Conservation (phyloP, 768 basidiomycete genomes). For the Leccinum arenicola region DNA sequence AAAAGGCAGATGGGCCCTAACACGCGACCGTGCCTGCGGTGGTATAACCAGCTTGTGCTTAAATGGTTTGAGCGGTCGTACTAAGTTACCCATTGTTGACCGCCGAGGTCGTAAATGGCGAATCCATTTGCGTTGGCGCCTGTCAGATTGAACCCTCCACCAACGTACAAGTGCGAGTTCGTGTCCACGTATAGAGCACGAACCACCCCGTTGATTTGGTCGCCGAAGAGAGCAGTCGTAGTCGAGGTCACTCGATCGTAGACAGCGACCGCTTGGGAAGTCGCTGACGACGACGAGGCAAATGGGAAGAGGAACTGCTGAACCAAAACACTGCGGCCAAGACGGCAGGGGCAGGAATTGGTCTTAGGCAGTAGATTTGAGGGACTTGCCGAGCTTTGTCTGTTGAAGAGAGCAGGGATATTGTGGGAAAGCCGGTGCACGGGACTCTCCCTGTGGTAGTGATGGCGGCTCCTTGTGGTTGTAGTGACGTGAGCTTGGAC, state of each 20-base stretch:
- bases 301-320: conserved; percentile 63
- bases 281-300: conserved; percentile 35
- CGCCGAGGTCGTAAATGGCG: conserved; percentile 73
- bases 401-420: conserved; percentile 40
- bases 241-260: conserved; percentile 58
- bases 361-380: conserved; percentile 47
- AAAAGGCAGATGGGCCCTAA: conserved; percentile 71
- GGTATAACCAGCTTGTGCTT: conserved; percentile 47
- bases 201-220: conserved; percentile 72
- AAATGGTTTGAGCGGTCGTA: conserved; percentile 53
- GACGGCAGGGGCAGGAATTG: conserved; percentile 75
- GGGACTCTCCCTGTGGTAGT: conserved; percentile 34
- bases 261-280: conserved; percentile 59
- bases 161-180: conserved; percentile 70
- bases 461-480: conserved; percentile 38
- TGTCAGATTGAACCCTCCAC: conserved; percentile 74
- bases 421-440: conserved; percentile 49
- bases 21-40: conserved; percentile 73
- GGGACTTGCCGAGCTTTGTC: conserved; percentile 50
- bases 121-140: conserved; percentile 64
- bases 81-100: conserved; percentile 55
- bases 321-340: conserved; percentile 89
- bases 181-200: conserved; percentile 65
- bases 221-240: conserved; percentile 56
- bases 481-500: conserved; percentile 31